Base-by-base conservation (phyloP, 2,329 filamentous ascomycete species). In the Ophiocordyceps sinensis region DNA sequence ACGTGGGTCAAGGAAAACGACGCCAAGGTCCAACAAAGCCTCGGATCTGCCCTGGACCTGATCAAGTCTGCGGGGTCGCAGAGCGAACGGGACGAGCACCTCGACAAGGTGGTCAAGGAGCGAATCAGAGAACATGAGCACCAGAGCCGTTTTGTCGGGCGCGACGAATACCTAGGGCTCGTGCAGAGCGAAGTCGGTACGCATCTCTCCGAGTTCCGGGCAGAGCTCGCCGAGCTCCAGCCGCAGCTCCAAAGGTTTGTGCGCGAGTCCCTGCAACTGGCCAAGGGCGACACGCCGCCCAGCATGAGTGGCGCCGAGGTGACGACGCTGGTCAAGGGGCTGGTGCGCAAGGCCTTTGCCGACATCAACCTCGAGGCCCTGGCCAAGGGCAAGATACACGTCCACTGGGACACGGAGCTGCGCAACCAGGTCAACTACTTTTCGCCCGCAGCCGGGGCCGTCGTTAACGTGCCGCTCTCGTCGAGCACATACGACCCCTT, bases 351-450 rank as follows among this genome's bases (percentile, higher is more conserved):
- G 44, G 61, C 63, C 28, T 53, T 75, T 17, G 56, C 57, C 5
- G 60, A 68, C 30, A 58, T 62, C 17, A 66, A 68, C 41, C 59
- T 77, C 3, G 62, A 67, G 38, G 65, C 65, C 3, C 50, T 71
- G 30, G 65, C 68, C 23, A 59, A 62, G 26, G 65, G 65, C 41
- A 60, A 65, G 40, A 70, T 75, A 40, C 61, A 63, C 28, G 53
- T 57, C 30, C 56, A 67, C 47, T 66, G 63, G 53, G 60, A 65
- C 36, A 50, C 54, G 1, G 55, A 67, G 21, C 60, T 78, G 21
- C 60, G 60, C 42, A 63, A 69, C 41, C 70, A 73, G 42, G 64
- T 87, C 59, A 94, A 95, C 63, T 87, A 79, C 62, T 82, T 94
- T 50, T 71, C 73, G 3, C 52, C 61, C 1, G 75, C 76, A 5